phyloP scores from a whole-genome alignment of 805 yeast species.

The Candida vaughaniae region DNA sequence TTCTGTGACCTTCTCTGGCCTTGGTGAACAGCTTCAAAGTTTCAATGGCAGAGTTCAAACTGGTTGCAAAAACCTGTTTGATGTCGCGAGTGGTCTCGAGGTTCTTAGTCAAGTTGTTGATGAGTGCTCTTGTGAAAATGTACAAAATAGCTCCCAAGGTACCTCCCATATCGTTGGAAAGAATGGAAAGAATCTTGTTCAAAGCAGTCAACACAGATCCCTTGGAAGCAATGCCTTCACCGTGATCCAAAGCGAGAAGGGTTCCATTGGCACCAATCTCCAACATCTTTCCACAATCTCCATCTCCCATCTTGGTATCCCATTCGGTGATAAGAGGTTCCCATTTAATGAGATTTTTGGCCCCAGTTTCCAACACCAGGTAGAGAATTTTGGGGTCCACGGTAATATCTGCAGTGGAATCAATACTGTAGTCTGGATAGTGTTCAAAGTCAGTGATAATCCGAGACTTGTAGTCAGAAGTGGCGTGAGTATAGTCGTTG shows the following conservation, averaged over 20 bases:
- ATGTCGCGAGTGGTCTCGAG: conserved; percentile 8
- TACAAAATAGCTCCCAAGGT: conserved; percentile 37
- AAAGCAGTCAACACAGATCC: conserved; percentile 26
- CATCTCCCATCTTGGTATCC: conserved; percentile 46
- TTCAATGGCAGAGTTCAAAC: conserved; percentile 24
- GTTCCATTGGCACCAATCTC: conserved; percentile 32
- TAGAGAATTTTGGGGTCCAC: conserved; percentile 16
- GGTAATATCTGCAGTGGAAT: conserved; percentile 15
- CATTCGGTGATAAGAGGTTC: conserved; percentile 39
- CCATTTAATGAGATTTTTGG: conserved; percentile 25
- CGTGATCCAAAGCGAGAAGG: conserved; percentile 18
- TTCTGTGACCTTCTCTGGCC: conserved; percentile 38
- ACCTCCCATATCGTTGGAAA: conserved; percentile 40
- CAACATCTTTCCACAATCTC: conserved; percentile 42
- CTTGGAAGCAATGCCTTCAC: conserved; percentile 17
- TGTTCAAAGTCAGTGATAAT: conserved; percentile 24
- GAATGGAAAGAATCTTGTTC: conserved; percentile 22
- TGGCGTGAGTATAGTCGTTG: conserved; percentile 10
- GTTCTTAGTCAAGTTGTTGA: conserved; percentile 17
- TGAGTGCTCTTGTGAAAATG: conserved; percentile 27
- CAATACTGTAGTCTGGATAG: conserved; percentile 18
- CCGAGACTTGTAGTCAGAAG: conserved; percentile 20
- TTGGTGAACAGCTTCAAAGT: conserved; percentile 31
- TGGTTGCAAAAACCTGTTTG: conserved; percentile 18
- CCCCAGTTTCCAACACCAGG: conserved; percentile 20